Base-by-base conservation (phyloP, 176 grass and related monocot genomes). In the Thinopyrum elongatum region DNA sequence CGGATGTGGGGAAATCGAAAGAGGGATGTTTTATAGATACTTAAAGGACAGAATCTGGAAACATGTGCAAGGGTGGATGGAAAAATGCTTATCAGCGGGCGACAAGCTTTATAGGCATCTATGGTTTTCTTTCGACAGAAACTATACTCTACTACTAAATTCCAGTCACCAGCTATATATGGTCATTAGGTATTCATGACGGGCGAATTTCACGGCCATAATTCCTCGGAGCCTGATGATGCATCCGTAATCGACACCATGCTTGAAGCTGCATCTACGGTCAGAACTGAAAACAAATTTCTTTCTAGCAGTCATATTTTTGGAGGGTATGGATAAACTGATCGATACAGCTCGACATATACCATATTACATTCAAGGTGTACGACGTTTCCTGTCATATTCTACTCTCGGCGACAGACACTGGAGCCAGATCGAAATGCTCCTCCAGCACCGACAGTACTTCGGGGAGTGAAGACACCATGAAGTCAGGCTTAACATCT, bases 401-500 rank as follows among this genome's bases (percentile, higher is more conserved):
- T 77, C 47, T 89, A 33, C 44, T 91, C 83, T 88, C 90, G 70
- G 74, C 16, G 21, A 64, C 10, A 23, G 78, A n/a, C 14, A 75
- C 63, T 2, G 90, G 65, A 33, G 59, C 26, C 83, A 98, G 15
- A 87, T 95, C 82, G 38, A 98, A 98, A 74, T 94, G 92, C 12
- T 83, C 62, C 76, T 94, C 88, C 70, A 98, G 84, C 67, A 94
- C 29, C 3, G 46, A 80, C 1, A 91, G 61, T 27, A 98, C 74
- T 81, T 98, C 68, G 5, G 83, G 26, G 79, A 98, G 93, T 4
- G 93, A 91, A 36, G 96, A 94, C 14, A 95, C 90, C 89, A 79
- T 91, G 70, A 98, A 95, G 91, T 98, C 93, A 15, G 96, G 96
- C 73, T 68, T 87, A 46, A 92, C 36, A 60, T 95, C 88, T 38